These are phyloP conservation scores for Solanum hybrid DNA, from an alignment of 305 asterid genomes.

Conservation along the genomic window DNA sequence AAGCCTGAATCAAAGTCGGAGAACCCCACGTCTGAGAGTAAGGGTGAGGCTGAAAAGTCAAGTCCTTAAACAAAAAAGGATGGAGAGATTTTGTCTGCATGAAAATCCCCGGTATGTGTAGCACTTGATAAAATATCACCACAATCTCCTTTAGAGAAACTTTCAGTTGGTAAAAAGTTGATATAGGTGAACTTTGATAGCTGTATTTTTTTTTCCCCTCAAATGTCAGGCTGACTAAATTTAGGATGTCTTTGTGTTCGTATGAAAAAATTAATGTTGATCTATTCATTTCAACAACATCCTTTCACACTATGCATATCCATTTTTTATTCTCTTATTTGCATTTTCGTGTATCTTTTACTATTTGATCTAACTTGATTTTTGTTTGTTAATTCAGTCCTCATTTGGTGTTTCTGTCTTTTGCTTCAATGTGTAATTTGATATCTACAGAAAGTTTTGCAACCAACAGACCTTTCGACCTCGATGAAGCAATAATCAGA, in stretches of 20 bases:
- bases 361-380: no score
- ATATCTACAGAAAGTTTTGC: no score
- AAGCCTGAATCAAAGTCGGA: background rate
- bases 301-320: background rate
- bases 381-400: no score
- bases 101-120: no score
- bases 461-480: conserved; percentile 54
- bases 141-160: no score
- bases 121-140: no score
- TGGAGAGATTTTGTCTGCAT: conserved; percentile 16
- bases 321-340: background rate
- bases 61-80: conserved; percentile 39
- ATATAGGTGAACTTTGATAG: background rate
- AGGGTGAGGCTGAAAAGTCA: conserved; percentile 46
- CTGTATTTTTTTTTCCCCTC: background rate
- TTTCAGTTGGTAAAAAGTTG: no score
- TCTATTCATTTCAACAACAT: background rate
- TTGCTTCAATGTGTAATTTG: no score
- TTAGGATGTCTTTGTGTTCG: background rate
- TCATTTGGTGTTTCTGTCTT: no score
- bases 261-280: background rate
- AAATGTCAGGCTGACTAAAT: background rate
- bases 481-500: conserved; percentile 67
- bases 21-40: conserved; percentile 21
- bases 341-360: background rate